Evolutionary conservation across 2,329 filamentous ascomycete species (phyloP).

Genomic region (Ampelomyces quisqualis): DNA sequence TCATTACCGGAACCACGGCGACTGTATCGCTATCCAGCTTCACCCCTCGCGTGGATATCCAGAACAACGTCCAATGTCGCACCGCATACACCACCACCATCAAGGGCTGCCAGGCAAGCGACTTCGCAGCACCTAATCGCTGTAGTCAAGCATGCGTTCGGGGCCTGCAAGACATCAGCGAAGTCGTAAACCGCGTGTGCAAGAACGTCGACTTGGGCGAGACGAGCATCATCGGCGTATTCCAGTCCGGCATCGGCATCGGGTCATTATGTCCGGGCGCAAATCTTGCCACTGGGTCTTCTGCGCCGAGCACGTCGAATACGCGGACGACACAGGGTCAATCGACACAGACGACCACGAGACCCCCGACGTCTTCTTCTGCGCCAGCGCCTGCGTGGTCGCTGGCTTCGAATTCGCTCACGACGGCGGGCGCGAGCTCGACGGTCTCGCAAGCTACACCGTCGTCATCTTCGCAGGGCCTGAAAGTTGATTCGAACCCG

Average conservation of each 20-base stretch:
- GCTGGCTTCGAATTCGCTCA: constrained; percentile 1
- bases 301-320: constrained; percentile 9
- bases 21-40: constrained; percentile 51
- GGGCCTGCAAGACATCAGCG: constrained; percentile 41
- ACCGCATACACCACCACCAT: constrained; percentile 47
- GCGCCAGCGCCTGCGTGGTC: constrained; percentile 16
- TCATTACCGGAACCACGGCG: constrained; percentile 26
- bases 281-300: constrained; percentile 8
- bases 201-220: constrained; percentile 38
- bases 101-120: constrained; percentile 42
- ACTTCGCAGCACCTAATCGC: constrained; percentile 40
- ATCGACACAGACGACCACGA: constrained; percentile 6
- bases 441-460: constrained; percentile 5
- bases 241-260: constrained; percentile 45
- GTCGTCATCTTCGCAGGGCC: constrained; percentile 11
- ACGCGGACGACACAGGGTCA: constrained; percentile 9
- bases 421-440: no score
- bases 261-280: constrained; percentile 44
- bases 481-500: constrained; percentile 19
- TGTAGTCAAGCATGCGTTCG: constrained; percentile 45
- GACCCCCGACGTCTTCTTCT: no score
- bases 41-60: constrained; percentile 44
- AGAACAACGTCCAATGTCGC: constrained; percentile 42
- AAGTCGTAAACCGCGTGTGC: constrained; percentile 40
- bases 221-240: constrained; percentile 47